These are phyloP conservation scores for Cenococcum geophilum DNA, from an alignment of 495 filamentous ascomycete species.

Conservation along the genomic window DNA sequence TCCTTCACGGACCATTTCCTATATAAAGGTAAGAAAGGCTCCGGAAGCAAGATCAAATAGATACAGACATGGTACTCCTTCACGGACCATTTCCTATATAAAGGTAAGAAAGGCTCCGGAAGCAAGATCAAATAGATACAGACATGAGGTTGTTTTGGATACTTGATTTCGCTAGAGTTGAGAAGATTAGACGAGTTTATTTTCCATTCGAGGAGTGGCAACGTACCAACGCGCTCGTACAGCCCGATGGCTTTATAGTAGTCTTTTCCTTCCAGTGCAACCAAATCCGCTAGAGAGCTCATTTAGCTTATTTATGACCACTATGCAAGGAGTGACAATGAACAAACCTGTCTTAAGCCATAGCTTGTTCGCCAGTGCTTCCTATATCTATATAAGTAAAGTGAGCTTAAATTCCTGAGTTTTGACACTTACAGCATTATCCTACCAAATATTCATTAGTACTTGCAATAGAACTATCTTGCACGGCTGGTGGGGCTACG, in stretches of 20 bases:
- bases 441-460: no score
- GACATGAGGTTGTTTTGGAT: not conserved
- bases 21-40: conserved; percentile 59
- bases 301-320: no score
- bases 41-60: conserved; percentile 42
- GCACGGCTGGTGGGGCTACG: no score
- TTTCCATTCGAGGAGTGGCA: not conserved
- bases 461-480: no score
- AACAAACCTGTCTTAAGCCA: conserved; percentile 59
- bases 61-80: conserved; percentile 60
- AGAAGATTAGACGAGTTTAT: not conserved
- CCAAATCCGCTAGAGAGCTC: conserved; percentile 57
- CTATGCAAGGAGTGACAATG: no score
- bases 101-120: conserved; percentile 38
- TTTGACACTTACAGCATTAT: no score
- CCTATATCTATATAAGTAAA: not conserved
- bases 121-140: conserved; percentile 1
- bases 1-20: conserved; percentile 83
- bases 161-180: conserved; percentile 28
- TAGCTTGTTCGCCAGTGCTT: conserved; percentile 73
- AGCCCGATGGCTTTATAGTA: conserved; percentile 33
- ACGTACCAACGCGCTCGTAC: conserved; percentile 34
- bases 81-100: conserved; percentile 63
- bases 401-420: no score
- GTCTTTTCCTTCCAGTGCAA: conserved; percentile 64